Base-by-base conservation (phyloP, 148 eudicot genomes). In the Silene latifolia region DNA sequence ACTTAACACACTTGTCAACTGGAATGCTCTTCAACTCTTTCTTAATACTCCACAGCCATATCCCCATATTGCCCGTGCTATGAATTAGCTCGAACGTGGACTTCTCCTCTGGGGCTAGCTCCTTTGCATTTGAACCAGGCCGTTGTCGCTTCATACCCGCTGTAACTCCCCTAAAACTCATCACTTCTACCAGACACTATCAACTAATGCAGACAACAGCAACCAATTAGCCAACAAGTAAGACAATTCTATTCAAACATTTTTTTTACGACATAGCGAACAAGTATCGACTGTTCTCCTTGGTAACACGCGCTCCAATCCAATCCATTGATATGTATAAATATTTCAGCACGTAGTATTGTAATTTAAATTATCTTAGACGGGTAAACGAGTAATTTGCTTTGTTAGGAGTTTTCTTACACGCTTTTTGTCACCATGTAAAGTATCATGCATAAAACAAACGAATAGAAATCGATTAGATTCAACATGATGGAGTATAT, bases 51-150 rank as follows among this genome's bases (percentile, higher is more conserved):
- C 80, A 65, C 64, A 54, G 79, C 85, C 84, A 86, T 42, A 90
- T 87, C 39, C 96, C 98, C 83, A 78, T 76, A 74, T 87, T 82
- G 69, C 78, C 83, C 72, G 73, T 90, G 59, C 85, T 86, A 46
- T 32, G 73, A 21, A 94, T 90, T 65, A 82, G 73, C 60, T 78
- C 67, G 48, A 82, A 80, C 24, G 90, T 27, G 51, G 20, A 42
- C 17, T 66, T 72, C 46, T 91, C 97, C 12, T 81, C 74, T 4
- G 44, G 15, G 18, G 78, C 63, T 20, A 76, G 42, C 76, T 82
- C 72, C 27, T 56, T 54, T 29, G 35, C 27, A 17, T 42, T 77
- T 39, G 77, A 57, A 3, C 79, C 80, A 27, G 72, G 74, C 7
- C 77, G 87, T 71, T 76, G 76, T 56, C 87, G 76, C 84, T 84